Evolutionary conservation across 2,329 filamentous ascomycete species (phyloP), one percentile per base, ranked within the genome.

Genomic region (Verticillium tricorpus): DNA sequence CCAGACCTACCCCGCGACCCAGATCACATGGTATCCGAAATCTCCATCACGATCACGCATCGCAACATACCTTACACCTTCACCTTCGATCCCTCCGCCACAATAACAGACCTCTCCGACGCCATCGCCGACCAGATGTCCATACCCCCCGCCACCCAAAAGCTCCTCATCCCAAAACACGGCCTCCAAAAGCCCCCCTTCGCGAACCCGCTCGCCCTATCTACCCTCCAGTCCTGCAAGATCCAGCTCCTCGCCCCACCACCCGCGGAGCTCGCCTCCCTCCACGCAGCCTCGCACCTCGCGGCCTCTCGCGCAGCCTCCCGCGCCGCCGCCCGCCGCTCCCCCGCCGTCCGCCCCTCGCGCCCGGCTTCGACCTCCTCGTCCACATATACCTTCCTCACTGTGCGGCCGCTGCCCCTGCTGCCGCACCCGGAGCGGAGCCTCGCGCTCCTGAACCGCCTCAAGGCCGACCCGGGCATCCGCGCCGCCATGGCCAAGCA

Each of bases 391-490:
- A 96, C 91, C 0, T 99, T 99, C 77, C 83, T 89, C 65, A 85
- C 86, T 0, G 80, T 98, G 1, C 84, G 87, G 1, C 91, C 93
- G 0, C 83, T 99, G 0, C 78, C 85, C 0, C 88, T 94, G 69
- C 87, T 98, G 0, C 92, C 93, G 0, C 84, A 89, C 60, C 89
- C 93, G 0, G 83, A 89, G 28, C 87, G 88, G 60, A 91, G 89
- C 12, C 81, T 87, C 5, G 78, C 82, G 0, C 92, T 94, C 68
- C 84, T 99, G 2, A 81, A 90, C 72, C 85, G 90, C 1, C 82
- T 99, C 3, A 87, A 87, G 66, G 84, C 89, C 64, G 95, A 99
- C 73, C 88, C 91, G 0, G 95, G 95, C 8, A 94, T 99, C 76
- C 88, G 88, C 65, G 81, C 89, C 1, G 84, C 87, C 1, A 99